A percentile compares a stretch with the other conserved stretches of the same genome.
Conservation (phyloP, 257 asterid genomes). For the Capsicum chinense region DNA sequence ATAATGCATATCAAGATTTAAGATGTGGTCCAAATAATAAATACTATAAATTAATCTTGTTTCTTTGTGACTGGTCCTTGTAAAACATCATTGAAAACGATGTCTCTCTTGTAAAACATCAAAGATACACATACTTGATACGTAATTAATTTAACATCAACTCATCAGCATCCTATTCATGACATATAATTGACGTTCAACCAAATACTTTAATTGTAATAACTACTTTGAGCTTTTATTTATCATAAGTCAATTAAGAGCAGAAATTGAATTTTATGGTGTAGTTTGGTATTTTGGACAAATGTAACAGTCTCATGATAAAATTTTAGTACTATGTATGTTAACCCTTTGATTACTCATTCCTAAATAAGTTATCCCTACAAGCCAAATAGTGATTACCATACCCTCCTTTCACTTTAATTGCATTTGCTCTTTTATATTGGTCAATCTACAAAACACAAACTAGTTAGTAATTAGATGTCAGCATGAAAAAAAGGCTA, state of each 20-base stretch:
- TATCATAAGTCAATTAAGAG: neutral
- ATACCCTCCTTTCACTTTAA: neutral
- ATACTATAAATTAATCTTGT: neutral
- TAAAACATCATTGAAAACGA: neutral
- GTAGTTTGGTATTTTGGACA: neutral
- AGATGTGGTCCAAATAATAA: neutral
- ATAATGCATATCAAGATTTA: neutral
- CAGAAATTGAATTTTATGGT: neutral
- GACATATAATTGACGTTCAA: neutral
- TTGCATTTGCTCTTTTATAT: neutral
- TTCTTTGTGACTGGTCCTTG: neutral
- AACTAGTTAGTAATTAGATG: too few species aligned
- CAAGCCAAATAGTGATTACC: neutral
- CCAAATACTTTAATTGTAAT: neutral
- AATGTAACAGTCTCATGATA: neutral
- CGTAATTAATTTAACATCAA: neutral
- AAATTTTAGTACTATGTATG: neutral
- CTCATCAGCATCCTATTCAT: neutral
- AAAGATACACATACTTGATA: too few species aligned
- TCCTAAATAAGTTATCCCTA: neutral
- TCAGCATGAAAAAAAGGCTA: too few species aligned
- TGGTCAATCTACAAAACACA: neutral
- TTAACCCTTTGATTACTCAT: neutral
- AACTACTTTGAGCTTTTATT: neutral
- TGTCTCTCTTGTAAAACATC: neutral